phyloP scores from a whole-genome alignment of 352 stramenopile genomes.

The Globisporangium canariense region DNA sequence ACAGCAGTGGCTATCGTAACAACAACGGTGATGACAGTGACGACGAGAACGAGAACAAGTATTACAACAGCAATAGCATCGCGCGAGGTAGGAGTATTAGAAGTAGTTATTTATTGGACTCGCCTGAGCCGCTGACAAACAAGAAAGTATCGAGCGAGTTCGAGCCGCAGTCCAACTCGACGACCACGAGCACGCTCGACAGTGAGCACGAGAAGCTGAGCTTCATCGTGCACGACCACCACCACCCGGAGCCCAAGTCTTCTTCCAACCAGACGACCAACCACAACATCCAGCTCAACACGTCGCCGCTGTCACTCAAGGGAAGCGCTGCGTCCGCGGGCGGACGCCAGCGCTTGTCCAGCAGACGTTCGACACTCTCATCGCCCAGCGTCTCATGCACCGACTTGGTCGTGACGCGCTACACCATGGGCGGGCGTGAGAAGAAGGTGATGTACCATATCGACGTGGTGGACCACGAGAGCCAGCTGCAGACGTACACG shows the following conservation, averaged over 20 bases:
- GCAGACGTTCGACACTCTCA: constrained; percentile 40
- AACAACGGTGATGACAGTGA: constrained; percentile 6
- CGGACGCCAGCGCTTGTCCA: constrained; percentile 21
- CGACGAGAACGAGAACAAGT: constrained; percentile 10
- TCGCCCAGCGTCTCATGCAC: constrained; percentile 28
- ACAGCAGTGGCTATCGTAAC: neutral
- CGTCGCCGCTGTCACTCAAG: constrained; percentile 12
- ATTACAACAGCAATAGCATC: constrained; percentile 2
- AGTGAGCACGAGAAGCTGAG: constrained; percentile 27
- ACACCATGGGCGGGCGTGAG: constrained; percentile 60
- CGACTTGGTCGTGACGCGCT: constrained; percentile 69
- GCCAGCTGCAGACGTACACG: constrained; percentile 78
- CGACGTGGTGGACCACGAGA: constrained; percentile 70
- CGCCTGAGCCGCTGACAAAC: constrained; percentile 3
- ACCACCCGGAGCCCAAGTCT: constrained; percentile 5
- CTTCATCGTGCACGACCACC: constrained; percentile 9
- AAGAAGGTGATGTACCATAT: constrained; percentile 89
- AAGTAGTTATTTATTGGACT: constrained; percentile 25
- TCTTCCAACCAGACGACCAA: neutral
- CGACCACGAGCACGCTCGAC: constrained; percentile 5
- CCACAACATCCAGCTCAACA: neutral
- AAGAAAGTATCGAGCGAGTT: constrained; percentile 2
- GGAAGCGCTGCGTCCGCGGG: neutral
- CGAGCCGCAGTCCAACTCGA: constrained; percentile 12
- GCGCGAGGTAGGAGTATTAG: constrained; percentile 14